phyloP scores from a whole-genome alignment of 495 filamentous ascomycete genomes.

The Pseudevernia furfuracea region DNA sequence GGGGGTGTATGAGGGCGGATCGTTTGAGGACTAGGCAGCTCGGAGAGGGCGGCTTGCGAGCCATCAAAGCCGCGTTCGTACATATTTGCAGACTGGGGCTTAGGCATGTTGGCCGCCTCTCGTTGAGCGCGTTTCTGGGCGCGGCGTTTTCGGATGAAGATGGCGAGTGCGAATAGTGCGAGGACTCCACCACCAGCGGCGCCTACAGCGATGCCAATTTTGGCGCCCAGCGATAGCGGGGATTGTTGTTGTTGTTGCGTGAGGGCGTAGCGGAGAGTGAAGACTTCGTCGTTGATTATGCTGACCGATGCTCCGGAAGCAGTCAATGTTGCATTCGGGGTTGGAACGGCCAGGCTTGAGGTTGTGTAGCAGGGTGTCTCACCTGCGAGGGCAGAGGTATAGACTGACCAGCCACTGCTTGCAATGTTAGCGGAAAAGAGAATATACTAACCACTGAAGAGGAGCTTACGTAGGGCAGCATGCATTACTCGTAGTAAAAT shows the following conservation, averaged over 20 bases:
- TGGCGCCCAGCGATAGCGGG: conserved; percentile 17
- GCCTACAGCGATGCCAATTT: conserved; percentile 26
- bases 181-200: conserved; percentile 1
- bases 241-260: background rate
- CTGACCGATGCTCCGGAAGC: conserved; percentile 16
- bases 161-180: background rate
- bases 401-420: conserved; percentile 27
- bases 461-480: conserved; percentile 30
- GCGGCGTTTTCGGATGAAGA: conserved; percentile 20
- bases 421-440: background rate
- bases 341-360: conserved; percentile 12
- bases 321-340: conserved; percentile 11
- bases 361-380: conserved; percentile 27
- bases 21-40: conserved; percentile 2
- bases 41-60: background rate
- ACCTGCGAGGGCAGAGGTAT: conserved; percentile 23
- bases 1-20: conserved; percentile 3
- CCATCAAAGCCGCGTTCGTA: conserved; percentile 9
- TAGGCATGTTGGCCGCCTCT: conserved; percentile 8
- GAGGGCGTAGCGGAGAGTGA: conserved; percentile 25
- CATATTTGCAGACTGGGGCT: conserved; percentile 1
- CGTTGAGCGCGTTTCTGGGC: conserved; percentile 10
- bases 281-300: conserved; percentile 24
- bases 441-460: background rate
- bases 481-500: conserved; percentile 22